phyloP scores from a whole-genome alignment of 1,284 basidiomycete genomes.

The Sanguinoderma infundibulare region DNA sequence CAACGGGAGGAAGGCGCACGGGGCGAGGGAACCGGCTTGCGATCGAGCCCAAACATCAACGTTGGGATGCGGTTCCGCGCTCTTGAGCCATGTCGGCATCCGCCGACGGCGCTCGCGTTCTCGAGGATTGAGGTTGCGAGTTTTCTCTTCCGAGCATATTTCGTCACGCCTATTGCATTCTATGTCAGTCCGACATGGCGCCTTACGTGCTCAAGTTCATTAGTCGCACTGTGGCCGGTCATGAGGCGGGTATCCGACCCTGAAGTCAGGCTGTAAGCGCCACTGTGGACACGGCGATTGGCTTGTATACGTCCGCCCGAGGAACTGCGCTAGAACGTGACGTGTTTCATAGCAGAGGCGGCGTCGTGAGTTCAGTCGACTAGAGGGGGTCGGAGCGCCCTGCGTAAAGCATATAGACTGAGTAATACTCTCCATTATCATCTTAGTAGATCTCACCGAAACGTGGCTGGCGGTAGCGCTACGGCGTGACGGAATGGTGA shows the following conservation, averaged over 20 bases:
- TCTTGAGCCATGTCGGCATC: neutral
- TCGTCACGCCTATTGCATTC: no score
- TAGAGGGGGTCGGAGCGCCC: conserved; percentile 5
- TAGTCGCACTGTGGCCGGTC: neutral
- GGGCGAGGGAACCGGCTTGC: neutral
- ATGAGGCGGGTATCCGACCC: neutral
- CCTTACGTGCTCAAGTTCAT: conserved; percentile 1
- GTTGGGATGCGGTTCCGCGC: conserved; percentile 3
- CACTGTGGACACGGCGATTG: neutral
- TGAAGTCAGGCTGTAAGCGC: neutral
- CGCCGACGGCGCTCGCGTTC: neutral
- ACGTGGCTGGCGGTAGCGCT: neutral
- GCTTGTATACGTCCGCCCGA: neutral
- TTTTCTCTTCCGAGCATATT: neutral
- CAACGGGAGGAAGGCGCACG: neutral
- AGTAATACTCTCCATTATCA: neutral
- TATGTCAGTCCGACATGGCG: no score
- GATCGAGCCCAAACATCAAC: conserved; percentile 2
- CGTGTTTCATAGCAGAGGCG: conserved; percentile 1
- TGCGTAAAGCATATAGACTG: neutral
- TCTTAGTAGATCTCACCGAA: neutral
- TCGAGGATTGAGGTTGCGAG: no score
- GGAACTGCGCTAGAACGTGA: neutral
- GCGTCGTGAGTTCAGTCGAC: neutral
- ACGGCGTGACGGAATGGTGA: neutral